A percentile compares a stretch with the other conserved stretches of the same genome.
These are phyloP conservation scores for Saturnispora hagleri DNA, from an alignment of 805 yeast genomes.

Conservation along the genomic window DNA sequence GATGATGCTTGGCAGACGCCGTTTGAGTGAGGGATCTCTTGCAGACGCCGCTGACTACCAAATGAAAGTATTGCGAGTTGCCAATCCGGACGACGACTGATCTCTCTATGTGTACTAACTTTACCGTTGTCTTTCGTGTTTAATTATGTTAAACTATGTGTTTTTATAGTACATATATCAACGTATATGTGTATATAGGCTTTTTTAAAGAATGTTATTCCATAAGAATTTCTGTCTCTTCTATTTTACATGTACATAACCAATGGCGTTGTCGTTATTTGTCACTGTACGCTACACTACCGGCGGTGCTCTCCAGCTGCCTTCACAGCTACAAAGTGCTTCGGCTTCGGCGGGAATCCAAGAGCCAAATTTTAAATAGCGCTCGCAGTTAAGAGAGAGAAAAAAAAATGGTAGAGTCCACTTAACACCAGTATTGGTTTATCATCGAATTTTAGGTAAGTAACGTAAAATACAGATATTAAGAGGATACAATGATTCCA, in stretches of 20 bases:
- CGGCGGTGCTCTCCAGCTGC: background rate
- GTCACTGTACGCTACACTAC: background rate
- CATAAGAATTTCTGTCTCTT: background rate
- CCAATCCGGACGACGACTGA: conserved; percentile 60
- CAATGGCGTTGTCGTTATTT: too few relatives aligned
- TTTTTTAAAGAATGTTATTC: background rate
- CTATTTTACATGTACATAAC: background rate
- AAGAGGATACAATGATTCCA: conserved; percentile 18
- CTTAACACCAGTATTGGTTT: background rate
- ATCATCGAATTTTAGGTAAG: background rate
- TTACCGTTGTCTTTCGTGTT: background rate
- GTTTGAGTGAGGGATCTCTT: conserved; percentile 77
- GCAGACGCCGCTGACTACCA: conserved; percentile 82
- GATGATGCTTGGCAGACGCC: conserved; percentile 73
- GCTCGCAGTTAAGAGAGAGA: background rate
- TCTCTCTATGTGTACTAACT: background rate
- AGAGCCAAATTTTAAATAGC: background rate
- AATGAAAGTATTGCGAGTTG: conserved; percentile 73
- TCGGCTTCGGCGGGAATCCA: background rate
- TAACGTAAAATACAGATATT: background rate
- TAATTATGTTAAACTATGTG: background rate
- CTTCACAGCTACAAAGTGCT: background rate
- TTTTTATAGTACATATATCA: background rate
- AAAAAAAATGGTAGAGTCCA: background rate
- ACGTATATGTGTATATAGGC: background rate